Percentiles rank a stretch among this genome's conserved stretches.
These are phyloP conservation scores for Paecilomyces dactylethromorphus DNA, from an alignment of 2,329 filamentous ascomycete genomes.

Conservation along the genomic window DNA sequence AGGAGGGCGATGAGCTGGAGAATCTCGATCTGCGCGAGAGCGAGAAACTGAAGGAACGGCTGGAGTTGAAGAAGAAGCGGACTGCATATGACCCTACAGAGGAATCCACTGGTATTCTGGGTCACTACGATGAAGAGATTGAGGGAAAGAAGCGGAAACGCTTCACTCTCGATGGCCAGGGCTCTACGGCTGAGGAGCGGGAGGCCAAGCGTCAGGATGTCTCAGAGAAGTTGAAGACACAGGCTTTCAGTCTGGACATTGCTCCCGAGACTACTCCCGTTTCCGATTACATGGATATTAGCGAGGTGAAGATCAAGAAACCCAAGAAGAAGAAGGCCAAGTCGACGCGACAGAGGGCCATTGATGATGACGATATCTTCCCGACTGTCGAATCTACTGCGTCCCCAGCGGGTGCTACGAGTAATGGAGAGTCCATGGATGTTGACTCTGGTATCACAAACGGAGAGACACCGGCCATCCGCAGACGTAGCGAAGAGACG, in stretches of 20 bases:
- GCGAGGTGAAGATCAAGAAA: slow-evolving; percentile 88
- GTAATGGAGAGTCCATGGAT: slow-evolving; percentile 60
- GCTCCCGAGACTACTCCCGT: slow-evolving; percentile 47
- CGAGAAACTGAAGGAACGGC: slow-evolving; percentile 52
- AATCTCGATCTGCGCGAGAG: slow-evolving; percentile 36
- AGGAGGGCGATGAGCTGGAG: slow-evolving; percentile 77
- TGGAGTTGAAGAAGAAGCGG: slow-evolving; percentile 85
- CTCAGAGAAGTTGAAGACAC: slow-evolving; percentile 56
- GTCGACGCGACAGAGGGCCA: slow-evolving; percentile 61
- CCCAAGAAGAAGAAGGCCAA: slow-evolving; percentile 82
- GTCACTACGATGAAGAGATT: slow-evolving; percentile 95
- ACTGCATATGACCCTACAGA: slow-evolving; percentile 81
- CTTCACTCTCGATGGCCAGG: slow-evolving; percentile 78
- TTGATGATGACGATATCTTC: slow-evolving; percentile 55
- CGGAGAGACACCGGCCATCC: slow-evolving; percentile 32
- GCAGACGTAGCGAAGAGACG: slow-evolving; percentile 61
- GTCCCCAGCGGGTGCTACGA: slow-evolving; percentile 12
- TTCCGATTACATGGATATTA: slow-evolving; percentile 84
- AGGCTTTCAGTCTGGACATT: slow-evolving; percentile 72
- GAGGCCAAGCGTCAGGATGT: slow-evolving; percentile 49
- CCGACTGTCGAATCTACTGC: slow-evolving; percentile 27
- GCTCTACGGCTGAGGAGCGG: slow-evolving; percentile 59
- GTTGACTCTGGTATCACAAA: slow-evolving; percentile 53
- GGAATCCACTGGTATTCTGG: slow-evolving; percentile 62
- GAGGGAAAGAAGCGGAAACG: slow-evolving; percentile 80